phyloP scores from a whole-genome alignment of 116 monocot species.

The Phalaenopsis hybrid region DNA sequence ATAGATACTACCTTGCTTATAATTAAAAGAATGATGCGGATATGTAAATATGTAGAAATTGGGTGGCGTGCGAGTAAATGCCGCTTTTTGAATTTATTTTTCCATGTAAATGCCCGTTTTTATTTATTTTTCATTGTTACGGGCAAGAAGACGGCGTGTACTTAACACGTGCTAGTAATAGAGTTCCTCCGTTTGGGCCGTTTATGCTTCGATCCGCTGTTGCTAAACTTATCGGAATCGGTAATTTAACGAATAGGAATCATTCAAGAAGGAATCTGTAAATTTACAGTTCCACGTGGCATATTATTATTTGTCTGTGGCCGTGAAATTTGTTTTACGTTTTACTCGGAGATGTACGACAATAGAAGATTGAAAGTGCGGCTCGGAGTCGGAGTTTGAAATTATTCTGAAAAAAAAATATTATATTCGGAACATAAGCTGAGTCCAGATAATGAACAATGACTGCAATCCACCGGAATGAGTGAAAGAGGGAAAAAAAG shows the following conservation, averaged over 20 bases:
- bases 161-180: background rate
- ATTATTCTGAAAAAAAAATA: no score
- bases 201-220: background rate
- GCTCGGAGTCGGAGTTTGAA: background rate
- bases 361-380: background rate
- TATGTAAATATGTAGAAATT: no score
- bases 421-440: no score
- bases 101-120: no score
- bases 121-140: background rate
- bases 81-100: no score
- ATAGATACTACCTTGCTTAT: no score
- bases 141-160: background rate
- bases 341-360: background rate
- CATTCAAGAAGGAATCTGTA: background rate
- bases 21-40: no score
- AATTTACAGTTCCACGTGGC: background rate
- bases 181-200: background rate
- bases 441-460: no score
- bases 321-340: background rate
- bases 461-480: no score
- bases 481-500: no score
- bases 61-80: no score
- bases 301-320: background rate
- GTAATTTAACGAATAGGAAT: background rate
- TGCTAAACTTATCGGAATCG: background rate